Evolutionary conservation across 768 basidiomycete species (phyloP).

Genomic region (Hypholoma fasciculare): DNA sequence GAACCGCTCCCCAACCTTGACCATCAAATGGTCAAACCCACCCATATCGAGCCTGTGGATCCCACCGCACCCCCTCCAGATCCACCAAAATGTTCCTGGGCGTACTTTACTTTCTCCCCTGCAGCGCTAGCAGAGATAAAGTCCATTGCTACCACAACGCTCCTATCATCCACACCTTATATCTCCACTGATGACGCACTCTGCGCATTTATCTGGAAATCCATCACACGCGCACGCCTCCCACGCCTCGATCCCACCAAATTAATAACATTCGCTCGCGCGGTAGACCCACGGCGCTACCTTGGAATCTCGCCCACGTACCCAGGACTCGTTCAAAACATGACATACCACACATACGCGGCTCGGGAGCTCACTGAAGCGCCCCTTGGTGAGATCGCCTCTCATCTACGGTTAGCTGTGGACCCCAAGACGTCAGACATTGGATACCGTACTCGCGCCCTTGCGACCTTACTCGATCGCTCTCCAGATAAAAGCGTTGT

Average conservation of each 20-base stretch:
- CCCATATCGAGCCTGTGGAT: not conserved
- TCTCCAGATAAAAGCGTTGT: slow-evolving; percentile 12
- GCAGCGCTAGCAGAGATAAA: slow-evolving; percentile 19
- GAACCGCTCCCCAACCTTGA: slow-evolving; percentile 2
- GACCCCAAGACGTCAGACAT: slow-evolving; percentile 16
- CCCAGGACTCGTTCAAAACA: slow-evolving; percentile 25
- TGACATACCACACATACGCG: slow-evolving; percentile 20
- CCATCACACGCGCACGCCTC: slow-evolving; percentile 22
- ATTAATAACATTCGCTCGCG: slow-evolving; percentile 20
- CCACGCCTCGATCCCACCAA: slow-evolving; percentile 14
- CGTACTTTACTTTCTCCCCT: slow-evolving; percentile 17
- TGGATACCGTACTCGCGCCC: slow-evolving; percentile 16
- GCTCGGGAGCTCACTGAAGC: slow-evolving; percentile 11
- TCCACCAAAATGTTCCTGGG: slow-evolving; percentile 11
- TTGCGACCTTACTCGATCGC: slow-evolving; percentile 19
- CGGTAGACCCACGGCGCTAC: slow-evolving; percentile 24
- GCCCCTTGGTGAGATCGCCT: slow-evolving; percentile 22
- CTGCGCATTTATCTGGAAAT: slow-evolving; percentile 27
- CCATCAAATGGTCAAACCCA: slow-evolving; percentile 5
- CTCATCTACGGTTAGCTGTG: slow-evolving; percentile 21
- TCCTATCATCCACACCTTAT: slow-evolving; percentile 8
- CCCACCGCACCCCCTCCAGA: not conserved
- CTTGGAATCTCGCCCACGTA: slow-evolving; percentile 20
- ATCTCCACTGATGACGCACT: slow-evolving; percentile 29
- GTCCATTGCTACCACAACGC: slow-evolving; percentile 13